These are phyloP conservation scores for Leavenworthia alabamica DNA, from an alignment of 345 rosid genomes.

Conservation along the genomic window DNA sequence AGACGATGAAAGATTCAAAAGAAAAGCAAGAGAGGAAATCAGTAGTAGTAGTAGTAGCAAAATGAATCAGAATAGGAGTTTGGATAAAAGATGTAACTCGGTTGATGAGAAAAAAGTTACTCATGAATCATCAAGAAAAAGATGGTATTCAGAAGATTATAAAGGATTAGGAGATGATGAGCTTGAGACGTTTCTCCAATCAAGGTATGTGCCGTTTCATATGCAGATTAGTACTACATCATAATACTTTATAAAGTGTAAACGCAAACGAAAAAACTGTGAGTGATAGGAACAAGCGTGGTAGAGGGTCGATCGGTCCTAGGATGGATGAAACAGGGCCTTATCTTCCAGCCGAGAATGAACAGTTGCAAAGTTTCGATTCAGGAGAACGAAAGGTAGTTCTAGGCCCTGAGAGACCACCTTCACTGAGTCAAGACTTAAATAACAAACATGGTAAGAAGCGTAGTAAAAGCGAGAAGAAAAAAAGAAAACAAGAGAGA, in stretches of 20 bases:
- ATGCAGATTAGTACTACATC: too few relatives aligned
- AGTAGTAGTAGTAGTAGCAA: conserved; percentile 33
- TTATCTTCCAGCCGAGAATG: conserved; percentile 41
- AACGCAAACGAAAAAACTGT: too few relatives aligned
- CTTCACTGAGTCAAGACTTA: conserved; percentile 11
- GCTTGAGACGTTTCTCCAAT: conserved; percentile 63
- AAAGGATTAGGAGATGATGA: conserved; percentile 69
- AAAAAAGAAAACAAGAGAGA: conserved; percentile 27
- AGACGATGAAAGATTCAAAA: conserved; percentile 37
- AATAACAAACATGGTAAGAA: conserved; percentile 28
- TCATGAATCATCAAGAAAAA: conserved; percentile 37
- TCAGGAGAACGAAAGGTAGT: conserved; percentile 24
- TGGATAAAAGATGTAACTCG: conserved; percentile 23
- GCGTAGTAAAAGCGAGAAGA: conserved; percentile 40
- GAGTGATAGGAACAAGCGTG: conserved; percentile 58
- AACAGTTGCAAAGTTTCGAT: conserved; percentile 22
- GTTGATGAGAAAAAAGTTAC: conserved; percentile 22
- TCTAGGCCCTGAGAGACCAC: conserved; percentile 60
- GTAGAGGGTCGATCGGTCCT: conserved; percentile 83
- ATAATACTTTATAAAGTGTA: too few relatives aligned
- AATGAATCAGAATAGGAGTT: too few relatives aligned
- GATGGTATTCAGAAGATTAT: conserved; percentile 33
- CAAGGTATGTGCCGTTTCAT: conserved; percentile 42
- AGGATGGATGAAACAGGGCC: conserved; percentile 97
- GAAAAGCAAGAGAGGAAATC: conserved; percentile 37